Conservation (phyloP, 2,329 filamentous ascomycete genomes). For the Lecanosticta acicola region DNA sequence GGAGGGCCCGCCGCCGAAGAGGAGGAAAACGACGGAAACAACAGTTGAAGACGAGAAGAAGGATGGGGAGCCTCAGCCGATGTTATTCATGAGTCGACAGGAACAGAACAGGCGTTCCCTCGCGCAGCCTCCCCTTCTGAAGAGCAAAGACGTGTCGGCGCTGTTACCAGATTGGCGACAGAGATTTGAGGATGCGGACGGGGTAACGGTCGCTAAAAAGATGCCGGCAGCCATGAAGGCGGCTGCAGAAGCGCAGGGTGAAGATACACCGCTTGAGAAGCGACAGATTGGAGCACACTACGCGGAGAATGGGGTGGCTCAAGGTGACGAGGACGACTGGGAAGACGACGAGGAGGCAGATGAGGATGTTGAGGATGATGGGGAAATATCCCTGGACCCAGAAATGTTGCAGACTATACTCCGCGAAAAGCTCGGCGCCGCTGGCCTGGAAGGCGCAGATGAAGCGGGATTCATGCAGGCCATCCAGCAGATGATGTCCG, state of each 20-base stretch:
- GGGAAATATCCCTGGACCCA: slow-evolving; percentile 32
- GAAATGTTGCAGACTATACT: slow-evolving; percentile 34
- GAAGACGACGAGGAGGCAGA: slow-evolving; percentile 20
- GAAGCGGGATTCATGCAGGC: slow-evolving; percentile 40
- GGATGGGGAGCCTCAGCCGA: slow-evolving; percentile 20
- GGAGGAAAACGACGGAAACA: slow-evolving; percentile 18
- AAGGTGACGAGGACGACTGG: slow-evolving; percentile 19
- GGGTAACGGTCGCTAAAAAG: slow-evolving; percentile 9
- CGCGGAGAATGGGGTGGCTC: slow-evolving; percentile 11
- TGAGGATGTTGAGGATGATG: slow-evolving; percentile 16
- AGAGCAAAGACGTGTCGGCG: slow-evolving; percentile 34
- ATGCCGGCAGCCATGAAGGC: slow-evolving; percentile 30
- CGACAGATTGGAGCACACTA: slow-evolving; percentile 4
- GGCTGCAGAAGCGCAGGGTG: slow-evolving; percentile 24
- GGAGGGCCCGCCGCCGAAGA: slow-evolving; percentile 17
- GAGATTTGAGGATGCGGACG: slow-evolving; percentile 30
- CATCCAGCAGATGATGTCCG: slow-evolving; percentile 41
- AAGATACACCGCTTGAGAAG: slow-evolving; percentile 9
- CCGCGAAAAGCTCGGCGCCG: slow-evolving; percentile 26
- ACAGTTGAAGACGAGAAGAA: slow-evolving; percentile 6
- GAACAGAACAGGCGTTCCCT: slow-evolving; percentile 9
- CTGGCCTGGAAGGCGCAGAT: slow-evolving; percentile 37
- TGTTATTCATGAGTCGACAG: slow-evolving; percentile 24
- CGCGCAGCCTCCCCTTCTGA: slow-evolving; percentile 11
- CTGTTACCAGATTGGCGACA: slow-evolving; percentile 44